These are phyloP conservation scores for Phalaenopsis hybrid DNA, from an alignment of 116 monocot genomes.

Conservation along the genomic window DNA sequence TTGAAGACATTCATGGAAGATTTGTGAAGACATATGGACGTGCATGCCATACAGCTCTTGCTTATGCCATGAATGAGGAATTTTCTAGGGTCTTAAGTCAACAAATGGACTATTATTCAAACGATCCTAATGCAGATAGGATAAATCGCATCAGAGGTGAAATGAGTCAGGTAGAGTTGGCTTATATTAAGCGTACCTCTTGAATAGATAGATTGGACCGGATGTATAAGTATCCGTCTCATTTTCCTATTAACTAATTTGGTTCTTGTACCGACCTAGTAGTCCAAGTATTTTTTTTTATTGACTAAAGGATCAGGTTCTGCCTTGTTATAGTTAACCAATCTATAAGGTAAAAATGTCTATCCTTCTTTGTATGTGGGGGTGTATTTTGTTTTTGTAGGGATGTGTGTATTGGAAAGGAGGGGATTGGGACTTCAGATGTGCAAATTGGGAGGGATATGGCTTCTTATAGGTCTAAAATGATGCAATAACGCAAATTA, in stretches of 20 bases:
- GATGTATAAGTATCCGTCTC: background rate
- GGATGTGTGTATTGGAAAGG: background rate
- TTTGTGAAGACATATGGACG: constrained; percentile 94
- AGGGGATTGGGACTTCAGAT: background rate
- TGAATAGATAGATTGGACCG: background rate
- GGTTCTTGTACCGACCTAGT: background rate
- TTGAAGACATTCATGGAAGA: constrained; percentile 91
- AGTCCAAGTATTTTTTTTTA: background rate
- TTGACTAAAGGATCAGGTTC: background rate
- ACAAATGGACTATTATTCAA: constrained; percentile 94
- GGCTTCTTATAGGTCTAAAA: background rate
- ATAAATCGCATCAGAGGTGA: constrained; percentile 91
- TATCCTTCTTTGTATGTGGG: background rate
- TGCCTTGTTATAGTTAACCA: background rate
- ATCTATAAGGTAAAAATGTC: background rate
- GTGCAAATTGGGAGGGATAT: background rate
- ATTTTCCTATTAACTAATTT: background rate
- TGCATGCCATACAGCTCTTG: constrained; percentile 88
- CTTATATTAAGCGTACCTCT: background rate
- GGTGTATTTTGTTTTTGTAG: background rate
- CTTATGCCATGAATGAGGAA: constrained; percentile 98
- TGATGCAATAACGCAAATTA: background rate
- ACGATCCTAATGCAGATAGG: constrained; percentile 96
- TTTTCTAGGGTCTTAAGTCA: constrained; percentile 90
- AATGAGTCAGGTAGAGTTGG: constrained; percentile 78